A percentile compares a stretch with the other conserved stretches of the same genome.
phyloP scores from a whole-genome alignment of 2,329 filamentous ascomycete species.

The Hirsutella thompsonii region DNA sequence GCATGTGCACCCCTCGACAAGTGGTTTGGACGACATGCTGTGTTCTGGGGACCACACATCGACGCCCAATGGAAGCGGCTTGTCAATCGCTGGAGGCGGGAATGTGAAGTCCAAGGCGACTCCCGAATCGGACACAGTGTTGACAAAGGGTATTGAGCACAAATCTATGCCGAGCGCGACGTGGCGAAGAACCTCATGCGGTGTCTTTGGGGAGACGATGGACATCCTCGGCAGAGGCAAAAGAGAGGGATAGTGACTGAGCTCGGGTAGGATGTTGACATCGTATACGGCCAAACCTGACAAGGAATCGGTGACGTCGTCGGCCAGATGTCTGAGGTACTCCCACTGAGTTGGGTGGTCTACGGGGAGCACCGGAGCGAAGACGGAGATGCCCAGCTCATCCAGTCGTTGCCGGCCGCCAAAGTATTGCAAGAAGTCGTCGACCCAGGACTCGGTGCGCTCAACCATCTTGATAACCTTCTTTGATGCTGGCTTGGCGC shows the following conservation, averaged over 20 bases:
- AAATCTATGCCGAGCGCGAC: slow-evolving; percentile 68
- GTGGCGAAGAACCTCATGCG: slow-evolving; percentile 66
- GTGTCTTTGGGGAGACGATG: slow-evolving; percentile 54
- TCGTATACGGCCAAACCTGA: slow-evolving; percentile 71
- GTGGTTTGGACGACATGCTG: slow-evolving; percentile 47
- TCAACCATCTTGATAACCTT: slow-evolving; percentile 74
- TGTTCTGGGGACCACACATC: slow-evolving; percentile 64
- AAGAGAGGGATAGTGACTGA: slow-evolving; percentile 43
- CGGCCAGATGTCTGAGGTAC: slow-evolving; percentile 61
- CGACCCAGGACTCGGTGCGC: slow-evolving; percentile 71
- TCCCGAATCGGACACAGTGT: slow-evolving; percentile 65
- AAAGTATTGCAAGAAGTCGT: slow-evolving; percentile 43
- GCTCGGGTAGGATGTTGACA: slow-evolving; percentile 50
- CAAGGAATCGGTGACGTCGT: slow-evolving; percentile 45
- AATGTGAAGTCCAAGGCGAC: slow-evolving; percentile 75
- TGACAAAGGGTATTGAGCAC: slow-evolving; percentile 65
- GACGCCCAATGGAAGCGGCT: slow-evolving; percentile 46
- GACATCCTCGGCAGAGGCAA: slow-evolving; percentile 58
- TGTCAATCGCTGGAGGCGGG: slow-evolving; percentile 25
- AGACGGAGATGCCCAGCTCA: slow-evolving; percentile 28
- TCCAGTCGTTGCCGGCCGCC: slow-evolving; percentile 13
- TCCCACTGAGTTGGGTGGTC: slow-evolving; percentile 62
- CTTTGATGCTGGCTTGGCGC: slow-evolving; percentile 49
- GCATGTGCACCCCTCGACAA: slow-evolving; percentile 56
- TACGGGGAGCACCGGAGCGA: slow-evolving; percentile 62